Evolutionary conservation across 305 asterid species (phyloP).

Genomic region (Andrographis paniculata): DNA sequence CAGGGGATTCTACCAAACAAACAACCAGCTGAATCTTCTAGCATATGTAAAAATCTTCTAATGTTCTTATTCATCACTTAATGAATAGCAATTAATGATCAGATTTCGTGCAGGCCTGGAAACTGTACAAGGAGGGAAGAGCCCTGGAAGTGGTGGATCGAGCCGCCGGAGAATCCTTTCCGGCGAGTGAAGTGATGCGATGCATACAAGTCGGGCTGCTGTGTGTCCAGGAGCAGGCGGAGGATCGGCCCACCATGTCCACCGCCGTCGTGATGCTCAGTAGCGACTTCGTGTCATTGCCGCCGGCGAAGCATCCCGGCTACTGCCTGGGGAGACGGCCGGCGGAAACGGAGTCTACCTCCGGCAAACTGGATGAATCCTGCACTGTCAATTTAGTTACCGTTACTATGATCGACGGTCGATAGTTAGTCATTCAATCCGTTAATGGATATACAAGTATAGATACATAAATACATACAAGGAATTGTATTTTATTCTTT

Average conservation of each 20-base stretch:
- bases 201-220: conserved; percentile 79
- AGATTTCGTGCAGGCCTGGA: conserved; percentile 60
- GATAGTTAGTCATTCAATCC: no score
- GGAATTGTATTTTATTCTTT: no score
- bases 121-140: conserved; percentile 58
- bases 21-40: conserved; percentile 71
- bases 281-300: conserved; percentile 47
- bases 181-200: conserved; percentile 46
- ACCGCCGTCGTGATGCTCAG: conserved; percentile 58
- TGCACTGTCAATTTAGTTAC: conserved; percentile 68
- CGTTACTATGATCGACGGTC: conserved; percentile 59
- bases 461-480: no score
- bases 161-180: conserved; percentile 30
- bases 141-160: conserved; percentile 50
- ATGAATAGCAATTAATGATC: no score
- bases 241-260: conserved; percentile 79
- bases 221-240: conserved; percentile 83
- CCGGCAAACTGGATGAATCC: conserved; percentile 55
- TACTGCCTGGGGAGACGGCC: conserved; percentile 62
- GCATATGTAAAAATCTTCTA: conserved; percentile 59
- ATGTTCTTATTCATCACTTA: no score
- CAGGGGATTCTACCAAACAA: conserved; percentile 70
- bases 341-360: conserved; percentile 36
- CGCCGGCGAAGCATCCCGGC: conserved; percentile 76
- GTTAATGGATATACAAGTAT: no score